phyloP scores from a whole-genome alignment of 805 yeast genomes.

The Spathaspora hagerdaliae region DNA sequence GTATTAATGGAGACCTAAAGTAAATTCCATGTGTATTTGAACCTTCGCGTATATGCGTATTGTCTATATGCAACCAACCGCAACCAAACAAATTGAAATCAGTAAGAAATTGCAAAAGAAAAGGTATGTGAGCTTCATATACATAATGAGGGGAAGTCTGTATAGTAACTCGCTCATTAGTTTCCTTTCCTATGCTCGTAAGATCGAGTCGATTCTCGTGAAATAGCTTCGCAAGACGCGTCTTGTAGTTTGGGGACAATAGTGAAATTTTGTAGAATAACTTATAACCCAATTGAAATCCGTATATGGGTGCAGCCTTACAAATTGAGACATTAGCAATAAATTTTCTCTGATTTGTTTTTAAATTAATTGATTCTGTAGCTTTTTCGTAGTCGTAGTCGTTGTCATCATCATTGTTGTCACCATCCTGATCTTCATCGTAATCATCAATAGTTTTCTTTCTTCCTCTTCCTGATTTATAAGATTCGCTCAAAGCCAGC shows the following conservation, averaged over 20 bases:
- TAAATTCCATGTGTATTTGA: slow-evolving; percentile 20
- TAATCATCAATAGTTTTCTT: neutral
- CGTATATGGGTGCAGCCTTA: slow-evolving; percentile 79
- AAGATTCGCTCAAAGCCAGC: slow-evolving; percentile 33
- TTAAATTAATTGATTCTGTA: neutral
- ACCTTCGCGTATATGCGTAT: slow-evolving; percentile 6
- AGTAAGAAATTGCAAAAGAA: slow-evolving; percentile 66
- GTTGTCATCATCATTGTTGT: slow-evolving; percentile 5
- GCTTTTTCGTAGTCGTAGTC: slow-evolving; percentile 9
- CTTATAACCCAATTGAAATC: slow-evolving; percentile 65
- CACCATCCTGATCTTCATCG: slow-evolving; percentile 1
- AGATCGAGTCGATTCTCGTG: slow-evolving; percentile 16
- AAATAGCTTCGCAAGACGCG: slow-evolving; percentile 49
- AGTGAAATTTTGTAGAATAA: slow-evolving; percentile 66
- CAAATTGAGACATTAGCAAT: slow-evolving; percentile 63
- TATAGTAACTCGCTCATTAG: neutral
- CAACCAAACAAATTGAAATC: slow-evolving; percentile 87
- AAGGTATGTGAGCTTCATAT: slow-evolving; percentile 81
- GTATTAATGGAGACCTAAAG: slow-evolving; percentile 55
- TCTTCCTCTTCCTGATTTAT: slow-evolving; percentile 17
- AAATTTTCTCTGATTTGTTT: slow-evolving; percentile 27
- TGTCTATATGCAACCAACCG: slow-evolving; percentile 57
- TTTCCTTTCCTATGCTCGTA: neutral
- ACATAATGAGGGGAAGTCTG: slow-evolving; percentile 10
- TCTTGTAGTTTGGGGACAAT: slow-evolving; percentile 55